These are phyloP conservation scores for Mycotypha africana DNA, from an alignment of 371 early-diverging fungal genomes.

Conservation along the genomic window DNA sequence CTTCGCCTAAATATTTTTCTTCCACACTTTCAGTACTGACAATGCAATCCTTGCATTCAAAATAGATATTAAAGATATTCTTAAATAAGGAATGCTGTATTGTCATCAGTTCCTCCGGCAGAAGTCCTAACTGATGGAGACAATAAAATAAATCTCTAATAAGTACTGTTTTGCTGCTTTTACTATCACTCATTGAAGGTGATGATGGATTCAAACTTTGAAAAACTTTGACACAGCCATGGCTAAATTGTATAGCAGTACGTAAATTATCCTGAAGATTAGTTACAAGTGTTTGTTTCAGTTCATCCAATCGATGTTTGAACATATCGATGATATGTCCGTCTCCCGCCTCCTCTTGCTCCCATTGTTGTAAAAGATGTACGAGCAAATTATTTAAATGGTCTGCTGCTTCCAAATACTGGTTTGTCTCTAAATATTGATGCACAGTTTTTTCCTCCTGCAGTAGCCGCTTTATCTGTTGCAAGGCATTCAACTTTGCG, in stretches of 20 bases:
- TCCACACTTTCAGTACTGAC: too few relatives aligned
- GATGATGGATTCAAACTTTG: background rate
- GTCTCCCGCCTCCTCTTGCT: background rate
- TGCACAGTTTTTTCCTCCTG: conserved; percentile 3
- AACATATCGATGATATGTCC: background rate
- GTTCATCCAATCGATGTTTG: background rate
- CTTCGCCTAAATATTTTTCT: too few relatives aligned
- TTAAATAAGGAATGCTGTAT: conserved; percentile 13
- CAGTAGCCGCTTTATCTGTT: conserved; percentile 1
- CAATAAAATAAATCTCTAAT: conserved; percentile 3
- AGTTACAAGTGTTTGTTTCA: background rate
- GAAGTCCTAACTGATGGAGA: conserved; percentile 7
- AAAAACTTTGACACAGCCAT: conserved; percentile 3
- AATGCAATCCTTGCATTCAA: too few relatives aligned
- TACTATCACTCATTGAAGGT: too few relatives aligned
- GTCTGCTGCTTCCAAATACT: conserved; percentile 1
- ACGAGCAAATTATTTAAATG: background rate
- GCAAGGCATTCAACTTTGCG: conserved; percentile 10
- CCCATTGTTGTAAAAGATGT: background rate
- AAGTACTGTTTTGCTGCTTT: background rate
- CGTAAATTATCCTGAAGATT: conserved; percentile 9
- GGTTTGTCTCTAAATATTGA: background rate
- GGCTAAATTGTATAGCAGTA: conserved; percentile 8
- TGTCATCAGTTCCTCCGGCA: conserved; percentile 10
- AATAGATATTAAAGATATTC: conserved; percentile 12